Evolutionary conservation across 2,329 filamentous ascomycete genomes (phyloP), one percentile per base, ranked within the genome.

Genomic region (Plectosphaerella sp.): DNA sequence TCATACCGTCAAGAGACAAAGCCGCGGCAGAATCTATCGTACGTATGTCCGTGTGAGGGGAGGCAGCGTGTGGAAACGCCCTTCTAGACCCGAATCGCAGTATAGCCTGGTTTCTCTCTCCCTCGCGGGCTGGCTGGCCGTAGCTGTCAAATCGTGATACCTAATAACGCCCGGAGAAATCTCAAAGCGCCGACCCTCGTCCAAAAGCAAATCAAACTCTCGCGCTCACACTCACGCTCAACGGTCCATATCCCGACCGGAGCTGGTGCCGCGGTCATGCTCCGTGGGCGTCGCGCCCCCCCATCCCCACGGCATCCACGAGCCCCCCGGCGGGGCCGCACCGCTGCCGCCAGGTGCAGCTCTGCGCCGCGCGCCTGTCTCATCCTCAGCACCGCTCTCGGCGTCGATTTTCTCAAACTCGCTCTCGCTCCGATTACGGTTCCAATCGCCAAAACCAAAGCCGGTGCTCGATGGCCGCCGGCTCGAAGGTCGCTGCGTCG

Each of bases 341-440:
- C 25, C 45, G 9, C 25, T 24, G 4, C 22, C 22, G 22, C 22
- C n/a, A 3, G 35, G 24, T 4, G 24, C 47, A n/a, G 47, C 53
- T 48, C 66, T 67, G 55, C 64, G 64, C 51, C 68, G 64, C 24
- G 71, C 62, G 10, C 61, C 74, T 33, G 73, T 75, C 45, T 82
- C 80, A 15, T 62, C 59, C 62, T 82, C 84, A 24, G 73, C 73
- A 10, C 78, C 79, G 62, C 84, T 87, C 64, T 92, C 88, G 35
- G 86, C 84, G 56, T 94, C 88, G 59, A 95, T 89, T 66, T 90
- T 89, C 64, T 96, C 91, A 64, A 97, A 97, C 61, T 96, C 93
- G 18, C 82, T 83, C 65, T 96, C 91, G 67, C 89, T 95, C 57
- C 85, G 84, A 64, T 89, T 93, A 72, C 93, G 93, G 61, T 83